A percentile compares a stretch with the other conserved stretches of the same genome.
Evolutionary conservation across 1,284 basidiomycete species (phyloP).

Genomic region (Heterobasidion parviporum): DNA sequence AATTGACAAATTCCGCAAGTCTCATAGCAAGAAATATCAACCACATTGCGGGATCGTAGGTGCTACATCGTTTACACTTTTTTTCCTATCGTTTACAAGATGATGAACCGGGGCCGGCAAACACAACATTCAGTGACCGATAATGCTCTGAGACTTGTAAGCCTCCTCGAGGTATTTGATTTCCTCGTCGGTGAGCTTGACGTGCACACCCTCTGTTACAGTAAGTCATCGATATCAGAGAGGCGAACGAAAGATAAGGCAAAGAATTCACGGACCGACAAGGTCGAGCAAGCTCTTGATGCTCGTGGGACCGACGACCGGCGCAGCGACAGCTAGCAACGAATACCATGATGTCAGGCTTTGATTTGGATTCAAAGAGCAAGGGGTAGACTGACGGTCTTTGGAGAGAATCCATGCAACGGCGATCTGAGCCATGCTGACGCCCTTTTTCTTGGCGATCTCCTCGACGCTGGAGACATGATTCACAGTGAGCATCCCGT

Average conservation of each 20-base stretch:
- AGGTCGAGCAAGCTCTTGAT: conserved; percentile 22
- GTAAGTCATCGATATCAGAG: background rate
- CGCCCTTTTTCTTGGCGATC: background rate
- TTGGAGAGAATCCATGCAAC: conserved; percentile 2
- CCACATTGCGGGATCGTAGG: too few species aligned
- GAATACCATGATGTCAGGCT: background rate
- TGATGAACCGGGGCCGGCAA: too few species aligned
- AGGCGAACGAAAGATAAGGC: background rate
- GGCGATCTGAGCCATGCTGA: conserved; percentile 3
- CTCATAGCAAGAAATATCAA: too few species aligned
- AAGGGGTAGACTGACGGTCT: background rate
- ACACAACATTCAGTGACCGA: background rate
- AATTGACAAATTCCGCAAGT: too few species aligned
- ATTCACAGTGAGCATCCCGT: background rate
- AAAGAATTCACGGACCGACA: conserved; percentile 10
- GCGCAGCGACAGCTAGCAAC: conserved; percentile 16
- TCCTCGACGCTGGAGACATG: background rate
- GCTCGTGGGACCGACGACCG: conserved; percentile 24
- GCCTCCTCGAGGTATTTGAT: conserved; percentile 2
- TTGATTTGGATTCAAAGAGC: background rate
- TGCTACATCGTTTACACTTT: too few species aligned
- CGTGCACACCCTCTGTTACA: background rate
- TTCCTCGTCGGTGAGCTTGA: conserved; percentile 3
- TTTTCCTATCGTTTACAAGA: too few species aligned
- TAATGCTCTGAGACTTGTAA: background rate